Evolutionary conservation across 805 yeast genomes (phyloP).

Genomic region (Metschnikowia sp.): DNA sequence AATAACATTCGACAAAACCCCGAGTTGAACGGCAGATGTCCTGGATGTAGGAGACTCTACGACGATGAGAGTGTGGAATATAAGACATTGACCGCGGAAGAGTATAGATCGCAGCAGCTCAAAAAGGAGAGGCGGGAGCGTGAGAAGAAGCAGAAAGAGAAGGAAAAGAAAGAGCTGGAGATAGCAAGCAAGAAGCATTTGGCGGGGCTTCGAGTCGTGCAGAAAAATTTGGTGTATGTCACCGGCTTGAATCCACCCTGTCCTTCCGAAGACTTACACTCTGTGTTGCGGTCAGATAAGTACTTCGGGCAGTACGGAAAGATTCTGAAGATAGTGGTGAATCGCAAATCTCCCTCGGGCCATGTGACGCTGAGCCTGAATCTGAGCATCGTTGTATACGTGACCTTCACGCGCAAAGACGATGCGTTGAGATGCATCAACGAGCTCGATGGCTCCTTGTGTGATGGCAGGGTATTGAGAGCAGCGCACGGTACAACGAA

Average conservation of each 20-base stretch:
- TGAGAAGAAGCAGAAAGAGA: constrained; percentile 80
- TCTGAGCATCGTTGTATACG: constrained; percentile 92
- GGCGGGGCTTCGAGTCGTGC: constrained; percentile 97
- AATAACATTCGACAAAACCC: constrained; percentile 95
- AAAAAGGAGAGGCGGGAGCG: constrained; percentile 78
- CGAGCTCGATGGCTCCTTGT: constrained; percentile 87
- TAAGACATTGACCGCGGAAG: constrained; percentile 79
- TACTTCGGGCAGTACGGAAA: constrained; percentile 99
- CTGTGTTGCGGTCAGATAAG: constrained; percentile 79
- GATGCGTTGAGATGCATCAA: constrained; percentile 93
- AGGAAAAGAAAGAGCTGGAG: constrained; percentile 88
- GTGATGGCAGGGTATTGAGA: constrained; percentile 84
- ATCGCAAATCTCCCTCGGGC: constrained; percentile 57
- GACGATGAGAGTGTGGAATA: constrained; percentile 93
- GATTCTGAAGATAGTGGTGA: constrained; percentile 89
- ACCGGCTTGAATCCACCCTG: constrained; percentile 90
- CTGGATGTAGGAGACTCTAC: constrained; percentile 93
- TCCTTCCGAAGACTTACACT: constrained; percentile 77
- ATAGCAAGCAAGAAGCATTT: constrained; percentile 80
- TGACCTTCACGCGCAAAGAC: constrained; percentile 87
- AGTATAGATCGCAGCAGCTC: constrained; percentile 75
- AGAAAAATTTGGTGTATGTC: constrained; percentile 93
- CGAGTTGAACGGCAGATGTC: constrained; percentile 92
- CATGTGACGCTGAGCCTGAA: constrained; percentile 39
- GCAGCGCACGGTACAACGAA: constrained; percentile 99